A percentile compares a stretch with the other conserved stretches of the same genome.
These are phyloP conservation scores for Drosera capensis DNA, from an alignment of 148 eudicot species.

Conservation along the genomic window DNA sequence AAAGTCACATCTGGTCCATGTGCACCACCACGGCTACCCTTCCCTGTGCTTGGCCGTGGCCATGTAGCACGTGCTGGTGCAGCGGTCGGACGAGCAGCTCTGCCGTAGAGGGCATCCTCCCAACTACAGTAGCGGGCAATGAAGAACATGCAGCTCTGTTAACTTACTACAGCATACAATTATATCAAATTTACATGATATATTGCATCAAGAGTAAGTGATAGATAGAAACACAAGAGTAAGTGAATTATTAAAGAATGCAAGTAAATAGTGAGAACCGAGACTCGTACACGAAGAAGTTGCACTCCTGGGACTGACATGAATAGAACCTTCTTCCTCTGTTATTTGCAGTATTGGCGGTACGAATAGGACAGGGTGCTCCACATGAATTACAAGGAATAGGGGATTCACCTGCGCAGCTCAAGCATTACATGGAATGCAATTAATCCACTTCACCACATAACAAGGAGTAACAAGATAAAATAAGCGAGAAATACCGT, in stretches of 20 bases:
- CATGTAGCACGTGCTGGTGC: slow-evolving; percentile 15
- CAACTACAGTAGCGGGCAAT: slow-evolving; percentile 35
- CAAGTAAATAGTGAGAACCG: no score
- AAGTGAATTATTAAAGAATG: no score
- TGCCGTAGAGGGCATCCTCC: slow-evolving; percentile 47
- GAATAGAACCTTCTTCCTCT: slow-evolving; percentile 82
- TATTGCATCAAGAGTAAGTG: no score
- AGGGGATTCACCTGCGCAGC: slow-evolving; percentile 42
- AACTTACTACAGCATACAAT: no score
- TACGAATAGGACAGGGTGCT: slow-evolving; percentile 36
- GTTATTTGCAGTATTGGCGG: slow-evolving; percentile 77
- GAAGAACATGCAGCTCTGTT: no score
- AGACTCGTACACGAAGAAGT: slow-evolving; percentile 69
- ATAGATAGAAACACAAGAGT: no score
- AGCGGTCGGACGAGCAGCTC: slow-evolving; percentile 18
- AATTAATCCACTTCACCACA: no score
- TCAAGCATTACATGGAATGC: slow-evolving; percentile 2
- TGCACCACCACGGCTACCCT: slow-evolving; percentile 11
- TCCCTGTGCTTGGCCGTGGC: slow-evolving; percentile 16
- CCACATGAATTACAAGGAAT: slow-evolving; percentile 70
- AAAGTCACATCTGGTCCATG: slow-evolving; percentile 26
- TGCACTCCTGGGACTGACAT: slow-evolving; percentile 68
- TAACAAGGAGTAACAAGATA: no score
- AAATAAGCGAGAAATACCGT: no score
- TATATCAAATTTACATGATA: no score